phyloP scores from a whole-genome alignment of 306 rosid species.

The Mimosa pudica region DNA sequence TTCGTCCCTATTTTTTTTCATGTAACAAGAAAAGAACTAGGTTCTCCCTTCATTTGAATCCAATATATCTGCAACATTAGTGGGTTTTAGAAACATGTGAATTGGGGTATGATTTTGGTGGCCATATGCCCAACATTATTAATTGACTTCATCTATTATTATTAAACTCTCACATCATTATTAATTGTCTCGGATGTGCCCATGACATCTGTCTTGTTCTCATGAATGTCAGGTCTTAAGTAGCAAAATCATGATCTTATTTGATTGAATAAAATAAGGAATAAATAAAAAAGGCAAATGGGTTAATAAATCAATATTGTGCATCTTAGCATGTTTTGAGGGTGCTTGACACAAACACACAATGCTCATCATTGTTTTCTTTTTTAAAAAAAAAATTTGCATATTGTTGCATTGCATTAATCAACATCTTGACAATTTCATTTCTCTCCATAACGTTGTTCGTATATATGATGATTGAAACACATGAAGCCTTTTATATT shows the following conservation, averaged over 20 bases:
- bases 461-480: background rate
- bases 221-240: background rate
- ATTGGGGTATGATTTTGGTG: slow-evolving; percentile 3
- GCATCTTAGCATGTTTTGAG: background rate
- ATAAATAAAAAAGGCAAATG: background rate
- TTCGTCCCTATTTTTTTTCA: background rate
- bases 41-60: background rate
- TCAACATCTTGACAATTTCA: slow-evolving; percentile 4
- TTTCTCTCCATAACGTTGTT: background rate
- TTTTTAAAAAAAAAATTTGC: background rate
- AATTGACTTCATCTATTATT: background rate
- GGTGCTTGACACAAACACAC: background rate
- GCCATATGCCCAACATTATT: background rate
- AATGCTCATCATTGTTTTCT: background rate
- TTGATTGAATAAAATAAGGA: background rate
- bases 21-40: background rate
- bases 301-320: background rate
- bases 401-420: background rate
- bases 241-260: slow-evolving; percentile 3
- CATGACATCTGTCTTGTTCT: background rate
- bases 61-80: background rate
- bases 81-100: slow-evolving; percentile 21
- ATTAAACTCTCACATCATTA: slow-evolving; percentile 3
- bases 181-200: background rate
- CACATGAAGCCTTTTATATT: background rate